Evolutionary conservation across 768 basidiomycete genomes (phyloP).

Genomic region (Naganishia onofrii): DNA sequence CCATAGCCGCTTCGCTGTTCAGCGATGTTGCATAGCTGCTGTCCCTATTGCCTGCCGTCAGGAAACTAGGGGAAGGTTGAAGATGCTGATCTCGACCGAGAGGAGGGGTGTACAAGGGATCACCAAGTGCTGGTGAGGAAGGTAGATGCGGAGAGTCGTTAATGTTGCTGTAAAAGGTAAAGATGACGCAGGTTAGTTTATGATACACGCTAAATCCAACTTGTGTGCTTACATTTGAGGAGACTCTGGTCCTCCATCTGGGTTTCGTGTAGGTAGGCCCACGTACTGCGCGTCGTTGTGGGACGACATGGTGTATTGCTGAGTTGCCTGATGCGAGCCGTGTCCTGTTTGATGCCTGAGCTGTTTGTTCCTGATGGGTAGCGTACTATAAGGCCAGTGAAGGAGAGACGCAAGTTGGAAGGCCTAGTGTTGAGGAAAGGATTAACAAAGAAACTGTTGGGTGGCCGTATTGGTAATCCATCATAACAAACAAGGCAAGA

Average conservation of each 20-base stretch:
- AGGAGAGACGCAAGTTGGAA: conserved; percentile 3
- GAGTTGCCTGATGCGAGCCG: not conserved
- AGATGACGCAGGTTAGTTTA: not conserved
- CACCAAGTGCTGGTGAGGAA: conserved; percentile 6
- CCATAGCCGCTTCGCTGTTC: conserved; percentile 9
- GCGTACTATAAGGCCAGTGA: not conserved
- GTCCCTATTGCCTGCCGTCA: conserved; percentile 17
- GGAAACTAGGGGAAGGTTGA: conserved; percentile 26
- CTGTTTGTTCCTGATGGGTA: not conserved
- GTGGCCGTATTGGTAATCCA: not conserved
- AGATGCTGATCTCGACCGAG: conserved; percentile 19
- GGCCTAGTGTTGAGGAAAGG: not conserved
- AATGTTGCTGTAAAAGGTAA: conserved; percentile 3
- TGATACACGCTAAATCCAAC: not conserved
- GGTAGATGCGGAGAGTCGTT: conserved; percentile 16
- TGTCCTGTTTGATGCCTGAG: not conserved
- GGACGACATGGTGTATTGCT: conserved; percentile 12
- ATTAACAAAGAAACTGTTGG: not conserved
- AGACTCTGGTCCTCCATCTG: conserved; percentile 16
- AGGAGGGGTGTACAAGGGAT: conserved; percentile 13
- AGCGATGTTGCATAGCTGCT: conserved; percentile 20
- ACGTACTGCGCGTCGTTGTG: conserved; percentile 18
- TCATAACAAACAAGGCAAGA: not conserved
- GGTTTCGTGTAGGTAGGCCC: conserved; percentile 24
- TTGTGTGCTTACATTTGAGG: conserved; percentile 23